These are phyloP conservation scores for Aspergillus sp. DNA, from an alignment of 2,329 filamentous ascomycete species.

Conservation along the genomic window DNA sequence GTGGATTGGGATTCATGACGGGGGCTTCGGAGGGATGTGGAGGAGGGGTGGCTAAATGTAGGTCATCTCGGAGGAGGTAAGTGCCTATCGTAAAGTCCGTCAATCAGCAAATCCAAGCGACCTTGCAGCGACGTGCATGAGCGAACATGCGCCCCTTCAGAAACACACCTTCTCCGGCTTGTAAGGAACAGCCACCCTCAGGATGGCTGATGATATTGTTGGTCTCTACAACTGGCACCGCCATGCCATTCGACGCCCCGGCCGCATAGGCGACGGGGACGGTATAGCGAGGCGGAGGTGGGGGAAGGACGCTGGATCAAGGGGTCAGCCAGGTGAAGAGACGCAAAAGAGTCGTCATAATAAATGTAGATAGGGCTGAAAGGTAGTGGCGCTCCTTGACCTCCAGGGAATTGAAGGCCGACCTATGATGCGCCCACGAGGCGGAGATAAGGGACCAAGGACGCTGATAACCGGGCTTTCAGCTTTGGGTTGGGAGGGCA, in stretches of 20 bases:
- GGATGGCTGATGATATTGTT: constrained; percentile 85
- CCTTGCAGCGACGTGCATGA: neutral
- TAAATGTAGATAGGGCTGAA: neutral
- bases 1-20: constrained; percentile 81
- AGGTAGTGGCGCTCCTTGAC: neutral
- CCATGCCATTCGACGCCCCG: constrained; percentile 66
- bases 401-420: neutral
- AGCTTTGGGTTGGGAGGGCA: neutral
- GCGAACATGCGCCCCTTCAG: neutral
- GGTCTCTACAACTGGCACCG: constrained; percentile 81
- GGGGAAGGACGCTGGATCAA: constrained; percentile 70
- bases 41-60: constrained; percentile 89
- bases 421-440: neutral
- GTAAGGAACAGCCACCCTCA: constrained; percentile 81
- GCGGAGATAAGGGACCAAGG: constrained; percentile 7
- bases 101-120: constrained; percentile 2
- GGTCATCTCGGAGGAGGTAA: constrained; percentile 85
- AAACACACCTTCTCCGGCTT: constrained; percentile 81
- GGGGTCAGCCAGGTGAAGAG: constrained; percentile 17
- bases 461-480: neutral
- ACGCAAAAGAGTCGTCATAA: constrained; percentile 12
- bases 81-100: constrained; percentile 62
- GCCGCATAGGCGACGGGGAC: constrained; percentile 72
- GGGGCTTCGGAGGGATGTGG: constrained; percentile 94
- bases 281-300: constrained; percentile 83